These are phyloP conservation scores for Pisolithus albus DNA, from an alignment of 768 basidiomycete species.

Conservation along the genomic window DNA sequence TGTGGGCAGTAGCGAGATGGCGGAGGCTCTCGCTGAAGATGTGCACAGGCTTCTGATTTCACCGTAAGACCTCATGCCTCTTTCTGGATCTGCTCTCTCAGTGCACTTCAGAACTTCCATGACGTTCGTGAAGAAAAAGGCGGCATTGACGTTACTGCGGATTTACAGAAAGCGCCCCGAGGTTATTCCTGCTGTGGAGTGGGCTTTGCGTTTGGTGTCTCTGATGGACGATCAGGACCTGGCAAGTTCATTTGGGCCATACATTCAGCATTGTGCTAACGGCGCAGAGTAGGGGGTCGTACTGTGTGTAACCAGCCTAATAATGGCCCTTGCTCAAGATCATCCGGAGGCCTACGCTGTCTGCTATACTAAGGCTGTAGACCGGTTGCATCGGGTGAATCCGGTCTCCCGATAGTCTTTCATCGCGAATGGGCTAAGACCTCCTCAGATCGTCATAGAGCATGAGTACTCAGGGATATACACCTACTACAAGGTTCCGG, in stretches of 20 bases:
- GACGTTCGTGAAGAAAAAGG: constrained; percentile 97
- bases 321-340: constrained; percentile 92
- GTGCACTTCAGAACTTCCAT: constrained; percentile 68
- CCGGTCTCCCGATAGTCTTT: not conserved
- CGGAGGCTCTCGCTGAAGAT: constrained; percentile 87
- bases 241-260: constrained; percentile 33
- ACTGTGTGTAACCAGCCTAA: constrained; percentile 85
- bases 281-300: constrained; percentile 70
- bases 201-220: constrained; percentile 91
- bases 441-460: constrained; percentile 74
- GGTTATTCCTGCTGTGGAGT: constrained; percentile 88
- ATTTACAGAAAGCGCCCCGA: constrained; percentile 95
- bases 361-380: constrained; percentile 92
- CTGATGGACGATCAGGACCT: constrained; percentile 93
- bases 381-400: constrained; percentile 74
- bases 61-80: constrained; percentile 49
- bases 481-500: constrained; percentile 95
- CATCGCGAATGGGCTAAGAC: constrained; percentile 6
- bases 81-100: constrained; percentile 10
- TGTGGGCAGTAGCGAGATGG: constrained; percentile 97
- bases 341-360: constrained; percentile 85
- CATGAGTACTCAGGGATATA: constrained; percentile 86
- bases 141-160: constrained; percentile 86
- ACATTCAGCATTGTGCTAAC: not conserved
- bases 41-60: constrained; percentile 94